phyloP scores from a whole-genome alignment of 345 rosid genomes.

The Eucalyptus fibrosa region DNA sequence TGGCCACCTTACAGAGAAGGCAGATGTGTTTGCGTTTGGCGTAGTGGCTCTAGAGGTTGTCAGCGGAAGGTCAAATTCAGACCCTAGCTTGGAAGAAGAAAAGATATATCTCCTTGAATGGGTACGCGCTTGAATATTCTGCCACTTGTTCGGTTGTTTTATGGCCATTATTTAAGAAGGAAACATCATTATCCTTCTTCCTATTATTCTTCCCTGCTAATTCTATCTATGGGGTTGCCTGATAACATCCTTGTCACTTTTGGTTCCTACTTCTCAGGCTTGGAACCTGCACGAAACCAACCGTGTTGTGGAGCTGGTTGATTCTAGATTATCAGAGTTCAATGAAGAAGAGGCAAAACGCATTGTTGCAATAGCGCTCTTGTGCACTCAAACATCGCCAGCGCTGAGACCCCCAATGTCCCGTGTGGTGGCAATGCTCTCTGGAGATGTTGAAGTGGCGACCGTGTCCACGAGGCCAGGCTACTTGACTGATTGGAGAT shows the following conservation, averaged over 20 bases:
- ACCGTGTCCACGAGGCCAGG: conserved; percentile 27
- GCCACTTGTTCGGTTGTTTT: not conserved
- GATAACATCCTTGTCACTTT: not conserved
- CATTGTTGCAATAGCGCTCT: conserved; percentile 34
- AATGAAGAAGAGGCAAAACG: conserved; percentile 28
- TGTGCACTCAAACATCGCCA: conserved; percentile 55
- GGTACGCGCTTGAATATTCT: conserved; percentile 12
- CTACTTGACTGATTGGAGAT: conserved; percentile 51
- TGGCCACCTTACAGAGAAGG: conserved; percentile 66
- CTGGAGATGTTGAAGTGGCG: conserved; percentile 49
- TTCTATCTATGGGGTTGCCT: not conserved
- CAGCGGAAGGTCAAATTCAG: conserved; percentile 59
- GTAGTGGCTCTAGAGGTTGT: conserved; percentile 46
- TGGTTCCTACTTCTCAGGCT: conserved; percentile 13
- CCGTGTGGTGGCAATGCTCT: conserved; percentile 50
- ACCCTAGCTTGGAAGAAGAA: conserved; percentile 22
- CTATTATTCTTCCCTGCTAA: not conserved
- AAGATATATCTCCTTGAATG: conserved; percentile 57
- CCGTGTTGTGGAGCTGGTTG: conserved; percentile 19
- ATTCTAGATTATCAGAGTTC: not conserved
- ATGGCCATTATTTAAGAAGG: not conserved
- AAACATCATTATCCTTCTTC: not conserved
- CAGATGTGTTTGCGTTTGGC: conserved; percentile 58
- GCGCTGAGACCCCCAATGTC: conserved; percentile 50
- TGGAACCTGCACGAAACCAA: conserved; percentile 41